Conservation (phyloP, 176 grass and related monocot species). For the Oryza longistaminata region DNA sequence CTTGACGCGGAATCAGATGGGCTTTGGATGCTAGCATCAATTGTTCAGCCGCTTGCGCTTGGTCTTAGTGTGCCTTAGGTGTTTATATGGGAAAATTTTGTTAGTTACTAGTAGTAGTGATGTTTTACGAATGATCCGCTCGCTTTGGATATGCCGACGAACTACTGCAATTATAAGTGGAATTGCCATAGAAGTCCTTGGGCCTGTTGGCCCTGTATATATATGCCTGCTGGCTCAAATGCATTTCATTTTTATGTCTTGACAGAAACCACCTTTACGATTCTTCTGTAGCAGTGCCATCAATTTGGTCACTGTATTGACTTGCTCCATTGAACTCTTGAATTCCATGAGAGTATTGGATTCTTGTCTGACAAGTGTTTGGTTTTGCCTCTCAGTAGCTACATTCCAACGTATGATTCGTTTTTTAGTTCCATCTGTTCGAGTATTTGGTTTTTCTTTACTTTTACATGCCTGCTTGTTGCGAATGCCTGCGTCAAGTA, state of each 20-base stretch:
- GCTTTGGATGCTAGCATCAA: background rate
- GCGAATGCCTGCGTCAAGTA: background rate
- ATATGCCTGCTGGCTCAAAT: background rate
- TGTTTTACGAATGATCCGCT: background rate
- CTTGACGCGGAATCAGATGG: background rate
- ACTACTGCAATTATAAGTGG: background rate
- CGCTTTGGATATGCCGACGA: background rate
- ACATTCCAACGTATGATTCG: background rate
- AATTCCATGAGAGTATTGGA: background rate
- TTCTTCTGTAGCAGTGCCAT: background rate
- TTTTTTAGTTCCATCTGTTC: background rate
- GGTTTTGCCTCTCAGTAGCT: background rate
- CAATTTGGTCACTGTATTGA: background rate
- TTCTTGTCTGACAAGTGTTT: background rate
- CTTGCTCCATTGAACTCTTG: background rate
- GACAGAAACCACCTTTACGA: background rate
- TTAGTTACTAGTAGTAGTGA: background rate
- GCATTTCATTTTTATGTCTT: background rate
- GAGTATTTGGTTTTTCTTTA: background rate
- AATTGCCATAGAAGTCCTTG: background rate
- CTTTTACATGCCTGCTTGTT: background rate
- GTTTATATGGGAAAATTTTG: background rate
- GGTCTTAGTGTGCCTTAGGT: background rate
- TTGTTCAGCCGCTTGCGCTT: background rate
- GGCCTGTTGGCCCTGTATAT: background rate